A percentile compares a stretch with the other conserved stretches of the same genome.
phyloP scores from a whole-genome alignment of 1,284 basidiomycete species.

The Meira nashicola region DNA sequence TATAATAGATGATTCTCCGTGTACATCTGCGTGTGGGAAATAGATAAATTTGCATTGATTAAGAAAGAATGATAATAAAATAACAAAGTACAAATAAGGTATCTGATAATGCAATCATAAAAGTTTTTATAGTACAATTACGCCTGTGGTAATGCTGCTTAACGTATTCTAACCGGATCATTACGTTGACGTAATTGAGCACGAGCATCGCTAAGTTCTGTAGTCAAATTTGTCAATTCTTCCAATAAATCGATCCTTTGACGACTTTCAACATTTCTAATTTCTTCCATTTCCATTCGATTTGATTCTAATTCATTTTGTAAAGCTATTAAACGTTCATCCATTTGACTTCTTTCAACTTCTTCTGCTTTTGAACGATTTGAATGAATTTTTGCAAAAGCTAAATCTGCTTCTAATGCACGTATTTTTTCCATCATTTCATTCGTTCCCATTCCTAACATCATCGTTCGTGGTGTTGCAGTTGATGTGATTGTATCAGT shows the following conservation, averaged over 20 bases:
- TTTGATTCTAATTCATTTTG: slow-evolving; percentile 24
- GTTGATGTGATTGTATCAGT: no score
- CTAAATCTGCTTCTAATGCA: slow-evolving; percentile 29
- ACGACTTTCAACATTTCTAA: slow-evolving; percentile 19
- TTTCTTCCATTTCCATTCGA: slow-evolving; percentile 23
- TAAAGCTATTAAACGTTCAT: slow-evolving; percentile 23
- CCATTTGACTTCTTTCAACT: slow-evolving; percentile 18
- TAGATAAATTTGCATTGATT: not conserved
- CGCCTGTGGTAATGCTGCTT: not conserved
- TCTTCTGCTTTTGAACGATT: slow-evolving; percentile 11
- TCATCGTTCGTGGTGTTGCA: slow-evolving; percentile 30
- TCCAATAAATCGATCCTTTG: slow-evolving; percentile 32
- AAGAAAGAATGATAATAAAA: not conserved
- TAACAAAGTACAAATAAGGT: no score
- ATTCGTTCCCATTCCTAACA: slow-evolving; percentile 34
- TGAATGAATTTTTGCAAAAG: slow-evolving; percentile 3
- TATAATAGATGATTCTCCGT: not conserved
- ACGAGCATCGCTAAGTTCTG: not conserved
- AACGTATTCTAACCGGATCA: not conserved
- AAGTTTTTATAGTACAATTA: not conserved
- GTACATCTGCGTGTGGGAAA: not conserved
- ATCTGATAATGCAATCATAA: not conserved
- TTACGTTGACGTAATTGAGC: slow-evolving; percentile 8
- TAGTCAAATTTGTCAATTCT: slow-evolving; percentile 23
- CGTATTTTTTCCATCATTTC: slow-evolving; percentile 27